Percentiles rank a stretch among this genome's conserved stretches.
Evolutionary conservation across 2,329 filamentous ascomycete species (phyloP).

Genomic region (Penicillium sp.): DNA sequence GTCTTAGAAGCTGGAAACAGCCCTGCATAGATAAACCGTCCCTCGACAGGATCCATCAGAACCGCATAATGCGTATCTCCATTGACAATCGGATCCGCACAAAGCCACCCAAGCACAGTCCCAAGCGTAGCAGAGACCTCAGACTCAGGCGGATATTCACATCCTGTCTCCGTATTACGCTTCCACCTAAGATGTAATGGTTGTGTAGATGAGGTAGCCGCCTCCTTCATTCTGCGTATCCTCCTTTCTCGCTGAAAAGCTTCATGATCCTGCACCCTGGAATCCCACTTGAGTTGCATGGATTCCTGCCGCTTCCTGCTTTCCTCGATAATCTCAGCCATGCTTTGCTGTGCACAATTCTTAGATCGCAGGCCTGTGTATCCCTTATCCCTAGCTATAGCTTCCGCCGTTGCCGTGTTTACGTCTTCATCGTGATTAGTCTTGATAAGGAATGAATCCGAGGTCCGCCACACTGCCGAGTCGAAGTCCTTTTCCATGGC

Average conservation of each 20-base stretch:
- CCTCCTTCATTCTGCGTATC: neutral
- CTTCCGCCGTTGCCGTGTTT: constrained; percentile 14
- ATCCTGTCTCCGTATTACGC: constrained; percentile 4
- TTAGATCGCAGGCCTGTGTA: constrained; percentile 19
- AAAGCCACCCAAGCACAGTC: constrained; percentile 49
- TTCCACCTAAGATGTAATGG: constrained; percentile 12
- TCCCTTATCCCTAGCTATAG: constrained; percentile 19
- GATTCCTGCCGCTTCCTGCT: constrained; percentile 35
- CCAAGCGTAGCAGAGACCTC: constrained; percentile 27
- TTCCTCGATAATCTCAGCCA: constrained; percentile 33
- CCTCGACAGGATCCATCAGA: constrained; percentile 54
- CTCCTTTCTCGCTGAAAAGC: constrained; percentile 1
- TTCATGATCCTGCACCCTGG: constrained; percentile 21
- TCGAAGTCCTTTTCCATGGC: constrained; percentile 56
- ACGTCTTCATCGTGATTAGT: constrained; percentile 54
- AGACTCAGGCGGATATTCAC: constrained; percentile 10
- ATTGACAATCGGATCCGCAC: constrained; percentile 53
- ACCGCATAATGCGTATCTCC: constrained; percentile 57
- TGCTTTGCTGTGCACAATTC: constrained; percentile 15
- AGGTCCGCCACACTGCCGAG: constrained; percentile 45
- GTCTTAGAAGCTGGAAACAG: constrained; percentile 16
- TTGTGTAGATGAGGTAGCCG: constrained; percentile 13
- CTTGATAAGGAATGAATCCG: constrained; percentile 51
- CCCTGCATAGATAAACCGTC: constrained; percentile 48
- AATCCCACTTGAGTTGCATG: constrained; percentile 41